A percentile compares a stretch with the other conserved stretches of the same genome.
These are phyloP conservation scores for Xeromyces bisporus DNA, from an alignment of 495 filamentous ascomycete genomes.

Conservation along the genomic window DNA sequence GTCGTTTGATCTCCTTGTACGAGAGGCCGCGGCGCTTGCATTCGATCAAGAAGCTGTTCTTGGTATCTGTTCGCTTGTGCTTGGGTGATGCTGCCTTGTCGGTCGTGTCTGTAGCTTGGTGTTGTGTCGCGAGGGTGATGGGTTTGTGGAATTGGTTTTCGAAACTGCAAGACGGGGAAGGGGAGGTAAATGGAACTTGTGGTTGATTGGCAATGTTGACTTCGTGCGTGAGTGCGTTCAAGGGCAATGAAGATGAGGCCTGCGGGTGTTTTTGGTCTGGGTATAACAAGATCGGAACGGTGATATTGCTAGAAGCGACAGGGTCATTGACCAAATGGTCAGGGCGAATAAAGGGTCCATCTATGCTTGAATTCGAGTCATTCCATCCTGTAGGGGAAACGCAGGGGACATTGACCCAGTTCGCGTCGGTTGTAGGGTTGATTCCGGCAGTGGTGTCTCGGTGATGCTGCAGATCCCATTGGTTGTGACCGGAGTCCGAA, in stretches of 20 bases:
- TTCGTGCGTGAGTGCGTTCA: background rate
- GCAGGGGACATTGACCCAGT: background rate
- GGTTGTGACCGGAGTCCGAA: background rate
- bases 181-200: too few species aligned
- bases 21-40: constrained; percentile 49
- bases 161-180: too few species aligned
- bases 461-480: background rate
- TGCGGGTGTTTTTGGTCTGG: too few species aligned
- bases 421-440: background rate
- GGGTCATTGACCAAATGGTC: background rate
- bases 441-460: too few species aligned
- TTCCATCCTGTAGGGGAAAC: background rate
- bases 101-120: too few species aligned
- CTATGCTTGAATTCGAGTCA: background rate
- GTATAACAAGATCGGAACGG: background rate
- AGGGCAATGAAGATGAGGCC: background rate
- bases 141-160: too few species aligned
- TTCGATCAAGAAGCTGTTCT: constrained; percentile 48
- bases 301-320: background rate
- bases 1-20: constrained; percentile 60
- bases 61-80: constrained; percentile 1
- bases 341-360: background rate
- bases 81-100: background rate
- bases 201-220: too few species aligned
- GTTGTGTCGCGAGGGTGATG: too few species aligned